Evolutionary conservation across 768 basidiomycete species (phyloP).

Genomic region (Hemileccinum rubropunctum): DNA sequence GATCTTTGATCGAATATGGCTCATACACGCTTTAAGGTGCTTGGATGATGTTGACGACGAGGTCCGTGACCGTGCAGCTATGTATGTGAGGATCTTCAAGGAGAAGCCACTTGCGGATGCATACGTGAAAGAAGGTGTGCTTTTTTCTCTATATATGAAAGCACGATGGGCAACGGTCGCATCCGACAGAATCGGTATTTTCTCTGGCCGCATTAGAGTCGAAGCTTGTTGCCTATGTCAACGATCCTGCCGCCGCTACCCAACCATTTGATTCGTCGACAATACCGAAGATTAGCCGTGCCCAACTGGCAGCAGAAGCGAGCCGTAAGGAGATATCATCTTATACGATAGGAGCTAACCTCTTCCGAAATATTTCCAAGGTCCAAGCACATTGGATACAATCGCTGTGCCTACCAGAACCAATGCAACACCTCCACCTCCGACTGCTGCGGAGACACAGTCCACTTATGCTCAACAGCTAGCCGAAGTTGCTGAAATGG

Average conservation of each 20-base stretch:
- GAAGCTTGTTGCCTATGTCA: conserved; percentile 91
- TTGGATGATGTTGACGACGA: conserved; percentile 99
- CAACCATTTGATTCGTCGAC: conserved; percentile 80
- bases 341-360: conserved; percentile 6
- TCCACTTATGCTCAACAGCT: conserved; percentile 87
- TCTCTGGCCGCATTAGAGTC: conserved; percentile 88
- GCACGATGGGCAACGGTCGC: neutral
- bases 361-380: conserved; percentile 37
- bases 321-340: conserved; percentile 56
- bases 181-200: conserved; percentile 78
- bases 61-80: conserved; percentile 94
- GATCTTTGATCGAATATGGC: neutral
- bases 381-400: conserved; percentile 84
- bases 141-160: neutral
- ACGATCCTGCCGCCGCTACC: conserved; percentile 67
- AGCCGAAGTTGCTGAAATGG: conserved; percentile 81
- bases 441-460: conserved; percentile 84
- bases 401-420: conserved; percentile 69
- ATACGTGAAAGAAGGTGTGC: conserved; percentile 89
- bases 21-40: conserved; percentile 52
- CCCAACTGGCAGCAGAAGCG: conserved; percentile 85
- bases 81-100: conserved; percentile 85
- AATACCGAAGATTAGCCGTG: conserved; percentile 92
- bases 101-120: conserved; percentile 77
- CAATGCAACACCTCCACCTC: conserved; percentile 62